A percentile compares a stretch with the other conserved stretches of the same genome.
Evolutionary conservation across 2,329 filamentous ascomycete species (phyloP).

Genomic region (Colletotrichum abscissum): DNA sequence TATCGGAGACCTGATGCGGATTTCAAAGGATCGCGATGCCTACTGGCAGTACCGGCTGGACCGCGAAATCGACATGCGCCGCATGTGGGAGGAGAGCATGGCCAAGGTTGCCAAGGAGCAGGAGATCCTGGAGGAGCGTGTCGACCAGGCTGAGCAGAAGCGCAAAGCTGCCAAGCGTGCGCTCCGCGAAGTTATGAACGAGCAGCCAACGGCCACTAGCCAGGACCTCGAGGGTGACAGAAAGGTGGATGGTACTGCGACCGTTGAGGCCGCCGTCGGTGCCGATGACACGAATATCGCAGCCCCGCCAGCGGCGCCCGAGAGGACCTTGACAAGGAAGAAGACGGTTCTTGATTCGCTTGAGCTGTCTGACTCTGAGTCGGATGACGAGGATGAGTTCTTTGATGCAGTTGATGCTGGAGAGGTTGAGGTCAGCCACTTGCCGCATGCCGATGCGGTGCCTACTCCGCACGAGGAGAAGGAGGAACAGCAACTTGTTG

Average conservation of each 20-base stretch:
- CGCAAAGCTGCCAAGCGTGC: conserved; percentile 89
- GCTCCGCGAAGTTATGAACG: conserved; percentile 80
- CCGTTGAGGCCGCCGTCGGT: conserved; percentile 43
- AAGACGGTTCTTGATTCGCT: conserved; percentile 78
- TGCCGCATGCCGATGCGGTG: conserved; percentile 56
- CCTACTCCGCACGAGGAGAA: conserved; percentile 51
- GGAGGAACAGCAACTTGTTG: conserved; percentile 55
- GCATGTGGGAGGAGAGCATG: conserved; percentile 99
- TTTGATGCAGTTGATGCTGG: conserved; percentile 97
- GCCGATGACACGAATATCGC: conserved; percentile 29
- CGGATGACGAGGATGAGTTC: conserved; percentile 86
- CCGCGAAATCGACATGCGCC: conserved; percentile 88
- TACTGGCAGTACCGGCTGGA: conserved; percentile 98
- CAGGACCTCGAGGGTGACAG: conserved; percentile 44
- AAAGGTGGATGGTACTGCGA: conserved; percentile 42
- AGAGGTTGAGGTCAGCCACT: conserved; percentile 82
- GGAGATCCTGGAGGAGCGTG: conserved; percentile 86
- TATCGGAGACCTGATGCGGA: conserved; percentile 87
- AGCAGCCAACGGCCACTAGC: conserved; percentile 43
- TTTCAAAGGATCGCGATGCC: conserved; percentile 91
- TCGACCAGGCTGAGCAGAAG: conserved; percentile 92
- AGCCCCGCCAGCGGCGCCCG: conserved; percentile 50
- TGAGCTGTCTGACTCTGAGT: conserved; percentile 82
- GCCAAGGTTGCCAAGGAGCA: conserved; percentile 95
- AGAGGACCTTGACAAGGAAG: conserved; percentile 60